Percentiles rank a stretch among this genome's conserved stretches.
Conservation (phyloP, 2,329 filamentous ascomycete species). For the Aspergillus ochraceoroseus region DNA sequence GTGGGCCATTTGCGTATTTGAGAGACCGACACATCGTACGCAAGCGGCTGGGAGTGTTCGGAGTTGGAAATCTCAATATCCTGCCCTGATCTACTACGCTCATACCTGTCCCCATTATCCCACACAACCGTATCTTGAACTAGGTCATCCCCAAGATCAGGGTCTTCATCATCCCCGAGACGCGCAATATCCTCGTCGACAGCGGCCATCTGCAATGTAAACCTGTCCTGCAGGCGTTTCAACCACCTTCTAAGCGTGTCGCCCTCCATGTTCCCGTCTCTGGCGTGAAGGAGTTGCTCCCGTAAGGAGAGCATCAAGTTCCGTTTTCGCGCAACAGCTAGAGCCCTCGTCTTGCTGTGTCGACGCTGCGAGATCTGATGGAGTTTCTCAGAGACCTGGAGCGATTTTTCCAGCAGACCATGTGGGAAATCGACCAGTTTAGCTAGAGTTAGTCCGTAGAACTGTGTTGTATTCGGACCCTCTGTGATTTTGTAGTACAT, state of each 20-base stretch:
- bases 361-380: constrained; percentile 54
- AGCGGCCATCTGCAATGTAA: constrained; percentile 64
- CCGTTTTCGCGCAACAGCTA: constrained; percentile 58
- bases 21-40: no score
- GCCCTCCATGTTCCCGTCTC: constrained; percentile 60
- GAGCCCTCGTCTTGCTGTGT: constrained; percentile 55
- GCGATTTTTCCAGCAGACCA: constrained; percentile 62
- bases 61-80: not conserved
- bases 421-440: constrained; percentile 67
- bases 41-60: not conserved
- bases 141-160: constrained; percentile 10
- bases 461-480: constrained; percentile 63
- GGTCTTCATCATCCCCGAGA: constrained; percentile 9
- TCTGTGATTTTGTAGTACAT: constrained; percentile 83
- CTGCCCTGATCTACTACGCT: no score
- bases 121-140: no score
- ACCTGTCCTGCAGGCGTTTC: constrained; percentile 65
- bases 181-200: constrained; percentile 48
- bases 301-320: constrained; percentile 69
- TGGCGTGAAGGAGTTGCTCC: constrained; percentile 66
- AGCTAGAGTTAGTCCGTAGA: constrained; percentile 82
- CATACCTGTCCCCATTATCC: no score
- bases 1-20: no score
- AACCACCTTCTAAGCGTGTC: constrained; percentile 61
- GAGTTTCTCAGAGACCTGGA: constrained; percentile 60